These are phyloP conservation scores for Calamus simplicifolius DNA, from an alignment of 176 grass and related monocot species.

Conservation along the genomic window DNA sequence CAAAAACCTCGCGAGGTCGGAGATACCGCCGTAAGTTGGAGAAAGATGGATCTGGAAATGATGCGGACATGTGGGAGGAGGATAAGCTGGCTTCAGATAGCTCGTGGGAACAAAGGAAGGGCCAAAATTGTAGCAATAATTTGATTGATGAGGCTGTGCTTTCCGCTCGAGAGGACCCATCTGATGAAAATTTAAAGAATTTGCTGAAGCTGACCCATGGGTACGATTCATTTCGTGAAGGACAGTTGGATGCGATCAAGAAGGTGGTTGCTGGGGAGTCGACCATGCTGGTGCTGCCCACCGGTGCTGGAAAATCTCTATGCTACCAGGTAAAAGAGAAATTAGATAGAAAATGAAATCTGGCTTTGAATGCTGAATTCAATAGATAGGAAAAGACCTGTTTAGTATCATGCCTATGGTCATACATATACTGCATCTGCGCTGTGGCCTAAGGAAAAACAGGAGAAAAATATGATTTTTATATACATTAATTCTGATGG, in stretches of 20 bases:
- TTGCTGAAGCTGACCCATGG: slow-evolving; percentile 64
- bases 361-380: too few species aligned
- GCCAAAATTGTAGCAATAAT: slow-evolving; percentile 4
- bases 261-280: slow-evolving; percentile 63
- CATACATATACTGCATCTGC: too few species aligned
- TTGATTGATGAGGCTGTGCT: slow-evolving; percentile 38
- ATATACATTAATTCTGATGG: too few species aligned
- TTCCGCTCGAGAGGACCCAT: slow-evolving; percentile 37
- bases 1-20: slow-evolving; percentile 36
- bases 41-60: slow-evolving; percentile 4
- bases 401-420: too few species aligned
- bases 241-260: slow-evolving; percentile 72
- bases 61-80: slow-evolving; percentile 21
- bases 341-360: background rate
- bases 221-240: slow-evolving; percentile 58
- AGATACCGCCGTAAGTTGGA: slow-evolving; percentile 31
- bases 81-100: slow-evolving; percentile 37
- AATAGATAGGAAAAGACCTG: too few species aligned
- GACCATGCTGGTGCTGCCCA: slow-evolving; percentile 77
- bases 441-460: too few species aligned
- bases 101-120: slow-evolving; percentile 36
- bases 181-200: slow-evolving; percentile 54
- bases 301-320: slow-evolving; percentile 90
- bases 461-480: too few species aligned
- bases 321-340: slow-evolving; percentile 71